A percentile compares a stretch with the other conserved stretches of the same genome.
phyloP scores from a whole-genome alignment of 805 yeast species.

The Myxozyma udenii region DNA sequence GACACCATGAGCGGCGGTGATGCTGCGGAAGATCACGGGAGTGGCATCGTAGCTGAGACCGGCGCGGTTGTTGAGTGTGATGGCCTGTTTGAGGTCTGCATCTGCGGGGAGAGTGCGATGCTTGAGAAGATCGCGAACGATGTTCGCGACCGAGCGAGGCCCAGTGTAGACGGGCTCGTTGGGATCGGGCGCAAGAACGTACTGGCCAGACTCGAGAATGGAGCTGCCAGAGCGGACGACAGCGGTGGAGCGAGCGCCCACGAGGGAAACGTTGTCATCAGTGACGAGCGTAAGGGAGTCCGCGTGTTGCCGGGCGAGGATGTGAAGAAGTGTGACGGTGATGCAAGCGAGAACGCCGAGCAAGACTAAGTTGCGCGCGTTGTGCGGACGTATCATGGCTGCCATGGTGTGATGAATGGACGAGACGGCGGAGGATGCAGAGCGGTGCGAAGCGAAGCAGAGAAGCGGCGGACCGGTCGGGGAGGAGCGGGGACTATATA shows the following conservation, averaged over 20 bases:
- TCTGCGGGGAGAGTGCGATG: not conserved
- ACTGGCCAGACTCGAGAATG: not conserved
- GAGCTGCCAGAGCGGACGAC: not conserved
- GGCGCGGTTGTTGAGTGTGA: conserved; percentile 6
- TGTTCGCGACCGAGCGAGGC: too few species aligned
- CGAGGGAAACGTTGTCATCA: not conserved
- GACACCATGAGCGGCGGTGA: not conserved
- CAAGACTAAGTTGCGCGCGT: not conserved
- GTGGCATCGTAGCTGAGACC: conserved; percentile 4
- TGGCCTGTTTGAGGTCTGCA: not conserved
- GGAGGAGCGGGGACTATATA: too few species aligned
- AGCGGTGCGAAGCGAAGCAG: too few species aligned
- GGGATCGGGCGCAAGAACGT: not conserved
- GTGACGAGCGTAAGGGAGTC: not conserved
- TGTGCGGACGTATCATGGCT: not conserved
- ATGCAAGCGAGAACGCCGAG: not conserved
- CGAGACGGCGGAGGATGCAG: too few species aligned
- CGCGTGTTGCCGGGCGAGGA: not conserved
- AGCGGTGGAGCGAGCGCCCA: not conserved
- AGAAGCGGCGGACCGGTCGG: too few species aligned
- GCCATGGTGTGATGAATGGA: not conserved
- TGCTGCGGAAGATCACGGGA: conserved; percentile 1
- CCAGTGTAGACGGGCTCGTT: not conserved
- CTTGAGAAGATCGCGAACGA: not conserved
- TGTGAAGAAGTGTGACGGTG: not conserved